phyloP scores from a whole-genome alignment of 306 rosid genomes.

The Senna tora region DNA sequence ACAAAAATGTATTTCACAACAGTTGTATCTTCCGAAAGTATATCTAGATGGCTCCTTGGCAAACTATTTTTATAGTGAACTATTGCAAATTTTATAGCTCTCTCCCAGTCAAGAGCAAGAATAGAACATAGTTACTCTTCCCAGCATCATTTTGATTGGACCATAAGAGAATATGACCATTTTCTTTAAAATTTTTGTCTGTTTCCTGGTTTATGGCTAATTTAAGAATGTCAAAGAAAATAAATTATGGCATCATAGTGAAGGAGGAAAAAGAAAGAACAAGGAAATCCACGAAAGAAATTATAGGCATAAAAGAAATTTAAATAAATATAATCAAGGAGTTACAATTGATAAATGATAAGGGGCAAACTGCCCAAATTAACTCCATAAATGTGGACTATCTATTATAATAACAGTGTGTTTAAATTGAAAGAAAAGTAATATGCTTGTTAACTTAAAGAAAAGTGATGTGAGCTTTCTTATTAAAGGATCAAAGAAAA shows the following conservation, averaged over 20 bases:
- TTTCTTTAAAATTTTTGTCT: neutral
- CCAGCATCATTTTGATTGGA: slow-evolving; percentile 1
- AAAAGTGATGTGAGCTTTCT: neutral
- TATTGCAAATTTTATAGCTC: slow-evolving; percentile 7
- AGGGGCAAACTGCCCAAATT: neutral
- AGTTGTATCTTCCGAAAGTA: neutral
- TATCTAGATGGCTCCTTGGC: neutral
- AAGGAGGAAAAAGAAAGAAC: neutral
- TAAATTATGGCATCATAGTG: neutral
- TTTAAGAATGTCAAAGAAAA: slow-evolving; percentile 22
- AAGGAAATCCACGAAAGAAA: slow-evolving; percentile 3
- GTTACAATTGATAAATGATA: too few species aligned
- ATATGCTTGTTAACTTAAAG: too few species aligned
- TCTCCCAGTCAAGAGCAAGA: slow-evolving; percentile 8
- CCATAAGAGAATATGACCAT: neutral
- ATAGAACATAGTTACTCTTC: neutral
- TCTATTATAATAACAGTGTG: neutral
- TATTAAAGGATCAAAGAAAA: too few species aligned
- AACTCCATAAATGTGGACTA: slow-evolving; percentile 16
- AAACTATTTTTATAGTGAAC: neutral
- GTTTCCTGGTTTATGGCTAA: slow-evolving; percentile 18
- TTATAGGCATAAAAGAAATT: slow-evolving; percentile 6
- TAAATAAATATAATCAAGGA: too few species aligned
- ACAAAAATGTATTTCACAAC: slow-evolving; percentile 3
- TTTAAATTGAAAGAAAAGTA: too few species aligned